Evolutionary conservation across 2,329 filamentous ascomycete species (phyloP), one percentile per base, ranked within the genome.

Genomic region (Blastomyces emzantsi): DNA sequence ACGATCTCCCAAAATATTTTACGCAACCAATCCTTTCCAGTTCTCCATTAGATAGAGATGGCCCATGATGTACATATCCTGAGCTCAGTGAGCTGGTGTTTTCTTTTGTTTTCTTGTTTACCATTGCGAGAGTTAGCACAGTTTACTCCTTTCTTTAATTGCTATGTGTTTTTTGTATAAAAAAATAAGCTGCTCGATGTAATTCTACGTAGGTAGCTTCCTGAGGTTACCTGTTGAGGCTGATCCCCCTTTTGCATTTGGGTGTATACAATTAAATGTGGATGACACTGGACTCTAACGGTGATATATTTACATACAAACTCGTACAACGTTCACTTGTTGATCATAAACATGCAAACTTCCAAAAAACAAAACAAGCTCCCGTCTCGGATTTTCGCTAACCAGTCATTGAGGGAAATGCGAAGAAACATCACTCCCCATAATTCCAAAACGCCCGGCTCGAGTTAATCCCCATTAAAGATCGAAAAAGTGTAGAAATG

Each of bases 1-100:
- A 65, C 51, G 51, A 49, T 43, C 52, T 56, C 70, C 69, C 67
- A 68, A 71, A 73, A 52, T 17, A 17, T 72, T 75, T 60, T 39
- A 28, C 19, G 5, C 36, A 19, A 41, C 33, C 28, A 22, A 15
- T 28, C 25, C 28, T 51, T 6, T 59, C 43, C 25, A 39, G 49
- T 45, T 47, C 39, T 17, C 49, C 57, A 52, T 51, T 39, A 63
- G 56, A 62, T 51, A 64, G 47, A 61, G 41, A 49, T 57, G 59
- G 39, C 43, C 28, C 25, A 30, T 47, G 25, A 17, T 33, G 19
- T 55, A 51, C 11, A 45, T 55, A 60, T 47, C 25, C 49, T 56
- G 22, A 61, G 61, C 41, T 45, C 41, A 45, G 41, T 19, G 41
- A 45, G 41, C 61, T 49, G 25, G 25, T 49, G 9, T 49, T 60